Conservation (phyloP, 352 stramenopile genomes). For the Thalassiosira exigua region DNA sequence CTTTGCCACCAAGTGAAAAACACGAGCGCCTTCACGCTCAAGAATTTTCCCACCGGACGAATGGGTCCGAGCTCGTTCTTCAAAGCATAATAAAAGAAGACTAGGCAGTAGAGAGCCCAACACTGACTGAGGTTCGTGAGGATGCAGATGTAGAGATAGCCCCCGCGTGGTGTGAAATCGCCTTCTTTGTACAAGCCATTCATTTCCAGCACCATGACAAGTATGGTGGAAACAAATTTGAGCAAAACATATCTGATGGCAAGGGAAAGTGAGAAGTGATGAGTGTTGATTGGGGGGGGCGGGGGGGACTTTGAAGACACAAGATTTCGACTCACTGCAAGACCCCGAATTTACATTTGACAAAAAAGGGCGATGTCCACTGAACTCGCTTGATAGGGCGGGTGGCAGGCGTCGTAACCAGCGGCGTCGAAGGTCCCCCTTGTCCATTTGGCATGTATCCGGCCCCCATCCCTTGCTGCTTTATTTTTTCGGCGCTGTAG, state of each 20-base stretch:
- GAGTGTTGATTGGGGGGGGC: no score
- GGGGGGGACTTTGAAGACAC: no score
- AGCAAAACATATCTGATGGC: constrained; percentile 88
- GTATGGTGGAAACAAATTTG: constrained; percentile 79
- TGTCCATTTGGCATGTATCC: constrained; percentile 15
- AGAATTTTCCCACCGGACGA: constrained; percentile 87
- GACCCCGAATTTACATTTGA: constrained; percentile 87
- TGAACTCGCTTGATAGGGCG: constrained; percentile 66
- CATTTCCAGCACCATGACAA: constrained; percentile 79
- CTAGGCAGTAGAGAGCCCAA: constrained; percentile 88
- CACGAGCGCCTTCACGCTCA: constrained; percentile 86
- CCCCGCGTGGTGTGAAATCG: constrained; percentile 72
- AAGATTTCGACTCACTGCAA: no score
- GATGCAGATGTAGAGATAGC: constrained; percentile 87
- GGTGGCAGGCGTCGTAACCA: not conserved
- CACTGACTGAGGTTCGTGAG: constrained; percentile 87
- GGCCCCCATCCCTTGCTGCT: not conserved
- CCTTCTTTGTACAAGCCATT: constrained; percentile 82
- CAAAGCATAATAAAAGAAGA: constrained; percentile 88
- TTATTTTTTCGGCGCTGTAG: constrained; percentile 35
- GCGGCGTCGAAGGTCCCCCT: not conserved
- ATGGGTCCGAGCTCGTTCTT: constrained; percentile 87
- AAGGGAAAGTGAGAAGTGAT: no score
- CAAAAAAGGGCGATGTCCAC: constrained; percentile 84
- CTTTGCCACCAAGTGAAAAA: constrained; percentile 90